phyloP scores from a whole-genome alignment of 2,329 filamentous ascomycete genomes.

The Aureobasidium vineae region DNA sequence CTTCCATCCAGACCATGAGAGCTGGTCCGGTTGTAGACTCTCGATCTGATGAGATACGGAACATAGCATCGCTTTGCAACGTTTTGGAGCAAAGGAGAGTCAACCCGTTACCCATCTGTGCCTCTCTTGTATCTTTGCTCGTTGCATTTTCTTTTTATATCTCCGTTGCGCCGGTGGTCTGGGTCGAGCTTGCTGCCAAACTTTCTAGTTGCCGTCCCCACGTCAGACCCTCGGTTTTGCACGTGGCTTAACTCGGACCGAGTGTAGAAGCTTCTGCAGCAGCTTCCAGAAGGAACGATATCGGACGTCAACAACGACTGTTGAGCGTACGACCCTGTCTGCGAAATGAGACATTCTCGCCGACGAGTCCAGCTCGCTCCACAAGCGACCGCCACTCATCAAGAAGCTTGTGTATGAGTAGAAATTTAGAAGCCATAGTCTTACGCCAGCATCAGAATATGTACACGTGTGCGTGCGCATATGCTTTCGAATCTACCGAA shows the following conservation, averaged over 20 bases:
- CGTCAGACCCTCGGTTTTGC: neutral
- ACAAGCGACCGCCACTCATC: neutral
- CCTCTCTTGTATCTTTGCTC: neutral
- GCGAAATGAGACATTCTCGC: neutral
- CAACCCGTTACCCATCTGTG: neutral
- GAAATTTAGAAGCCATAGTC: neutral
- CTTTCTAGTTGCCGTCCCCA: neutral
- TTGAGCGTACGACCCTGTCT: neutral
- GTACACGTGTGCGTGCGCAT: neutral
- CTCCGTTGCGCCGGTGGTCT: neutral
- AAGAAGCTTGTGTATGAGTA: neutral
- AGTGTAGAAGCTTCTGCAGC: neutral
- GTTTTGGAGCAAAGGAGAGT: neutral
- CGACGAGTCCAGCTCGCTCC: neutral
- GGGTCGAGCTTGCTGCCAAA: neutral
- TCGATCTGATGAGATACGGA: no score
- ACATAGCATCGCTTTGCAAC: neutral
- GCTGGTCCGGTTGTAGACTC: no score
- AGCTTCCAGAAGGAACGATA: constrained; percentile 1
- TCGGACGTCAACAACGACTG: neutral
- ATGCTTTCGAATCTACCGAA: neutral
- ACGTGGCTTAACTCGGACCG: neutral
- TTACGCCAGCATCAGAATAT: neutral
- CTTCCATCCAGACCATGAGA: neutral
- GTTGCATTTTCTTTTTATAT: neutral